Conservation (phyloP, 768 basidiomycete species). For the Russula lepida region DNA sequence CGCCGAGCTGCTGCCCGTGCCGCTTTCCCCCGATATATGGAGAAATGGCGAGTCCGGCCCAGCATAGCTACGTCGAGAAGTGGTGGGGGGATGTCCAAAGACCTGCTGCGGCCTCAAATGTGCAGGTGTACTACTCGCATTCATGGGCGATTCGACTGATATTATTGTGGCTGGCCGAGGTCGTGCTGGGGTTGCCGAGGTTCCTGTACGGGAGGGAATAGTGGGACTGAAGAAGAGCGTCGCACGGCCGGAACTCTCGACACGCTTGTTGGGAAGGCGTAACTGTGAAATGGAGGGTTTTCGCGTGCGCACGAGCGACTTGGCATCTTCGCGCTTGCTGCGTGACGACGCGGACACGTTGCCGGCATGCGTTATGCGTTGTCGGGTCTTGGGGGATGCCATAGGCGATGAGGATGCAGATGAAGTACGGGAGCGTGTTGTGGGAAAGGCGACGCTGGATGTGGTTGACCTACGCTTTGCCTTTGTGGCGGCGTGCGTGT, state of each 20-base stretch:
- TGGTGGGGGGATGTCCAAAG: not conserved
- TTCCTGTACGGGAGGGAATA: constrained; percentile 1
- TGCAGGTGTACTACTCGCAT: constrained; percentile 11
- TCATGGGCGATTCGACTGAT: constrained; percentile 12
- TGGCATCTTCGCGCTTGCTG: constrained; percentile 11
- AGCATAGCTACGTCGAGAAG: constrained; percentile 17
- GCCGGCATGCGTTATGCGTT: constrained; percentile 17
- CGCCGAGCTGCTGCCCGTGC: not conserved
- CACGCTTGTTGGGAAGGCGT: constrained; percentile 1
- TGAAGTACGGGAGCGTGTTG: constrained; percentile 11
- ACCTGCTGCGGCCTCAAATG: not conserved
- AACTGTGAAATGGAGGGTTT: constrained; percentile 16
- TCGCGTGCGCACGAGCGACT: constrained; percentile 14
- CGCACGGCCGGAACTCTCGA: constrained; percentile 17
- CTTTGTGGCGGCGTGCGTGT: constrained; percentile 5
- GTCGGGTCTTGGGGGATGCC: constrained; percentile 15
- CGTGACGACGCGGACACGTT: constrained; percentile 11
- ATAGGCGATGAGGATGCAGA: constrained; percentile 14
- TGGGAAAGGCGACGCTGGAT: constrained; percentile 20
- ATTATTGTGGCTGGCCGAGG: constrained; percentile 12
- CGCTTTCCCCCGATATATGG: not conserved
- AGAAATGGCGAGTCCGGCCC: constrained; percentile 8
- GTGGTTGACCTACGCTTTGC: constrained; percentile 7
- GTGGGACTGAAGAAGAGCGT: constrained; percentile 21
- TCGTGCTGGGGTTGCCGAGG: constrained; percentile 7